phyloP scores from a whole-genome alignment of 495 filamentous ascomycete species.

The Podospora anserina region DNA sequence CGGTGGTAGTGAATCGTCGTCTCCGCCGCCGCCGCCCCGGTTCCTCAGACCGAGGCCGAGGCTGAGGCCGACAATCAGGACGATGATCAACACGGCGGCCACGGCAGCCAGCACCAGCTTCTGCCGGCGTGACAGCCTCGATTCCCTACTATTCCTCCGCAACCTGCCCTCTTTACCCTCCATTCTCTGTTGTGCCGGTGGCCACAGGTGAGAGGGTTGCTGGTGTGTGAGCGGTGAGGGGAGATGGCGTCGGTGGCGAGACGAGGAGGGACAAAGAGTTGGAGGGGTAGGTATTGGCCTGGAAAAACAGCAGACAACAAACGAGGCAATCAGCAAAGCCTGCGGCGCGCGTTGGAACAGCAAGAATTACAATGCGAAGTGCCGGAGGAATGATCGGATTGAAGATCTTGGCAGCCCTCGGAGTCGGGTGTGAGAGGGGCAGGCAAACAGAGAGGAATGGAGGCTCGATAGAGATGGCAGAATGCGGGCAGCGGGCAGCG shows the following conservation, averaged over 20 bases:
- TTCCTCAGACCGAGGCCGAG: slow-evolving; percentile 24
- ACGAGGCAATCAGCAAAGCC: neutral
- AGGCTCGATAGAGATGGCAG: neutral
- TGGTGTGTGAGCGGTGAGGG: neutral
- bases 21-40: slow-evolving; percentile 1
- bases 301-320: neutral
- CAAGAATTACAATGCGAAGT: neutral
- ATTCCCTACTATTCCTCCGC: slow-evolving; percentile 1
- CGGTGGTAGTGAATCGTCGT: slow-evolving; percentile 1
- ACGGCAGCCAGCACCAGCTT: slow-evolving; percentile 17
- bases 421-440: neutral
- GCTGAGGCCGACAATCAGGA: slow-evolving; percentile 24
- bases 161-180: neutral
- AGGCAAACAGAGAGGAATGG: neutral
- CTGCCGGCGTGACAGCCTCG: slow-evolving; percentile 13
- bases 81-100: slow-evolving; percentile 12
- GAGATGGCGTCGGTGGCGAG: neutral
- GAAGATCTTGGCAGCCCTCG: neutral
- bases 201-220: neutral
- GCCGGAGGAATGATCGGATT: neutral
- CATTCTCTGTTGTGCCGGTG: neutral
- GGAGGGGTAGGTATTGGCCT: neutral
- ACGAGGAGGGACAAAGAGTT: neutral
- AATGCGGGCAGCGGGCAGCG: no score
- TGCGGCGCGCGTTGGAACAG: neutral